Evolutionary conservation across 2,329 filamentous ascomycete genomes (phyloP).

Genomic region (Fusarium sp.): DNA sequence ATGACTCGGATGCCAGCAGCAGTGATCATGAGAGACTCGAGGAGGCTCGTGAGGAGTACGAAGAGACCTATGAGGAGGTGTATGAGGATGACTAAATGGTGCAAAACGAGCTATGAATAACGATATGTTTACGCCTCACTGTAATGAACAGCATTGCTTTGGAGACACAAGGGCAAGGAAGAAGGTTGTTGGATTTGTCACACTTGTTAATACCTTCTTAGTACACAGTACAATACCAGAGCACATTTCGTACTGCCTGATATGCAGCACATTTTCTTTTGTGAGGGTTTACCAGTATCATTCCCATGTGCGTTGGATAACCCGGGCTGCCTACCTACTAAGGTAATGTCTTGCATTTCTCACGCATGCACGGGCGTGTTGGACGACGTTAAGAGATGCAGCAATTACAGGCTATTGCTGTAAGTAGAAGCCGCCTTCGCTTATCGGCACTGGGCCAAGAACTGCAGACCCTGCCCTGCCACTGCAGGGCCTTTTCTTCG

Average conservation of each 20-base stretch:
- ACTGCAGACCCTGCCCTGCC: constrained; percentile 6
- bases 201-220: constrained; percentile 32
- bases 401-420: not conserved
- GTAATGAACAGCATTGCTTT: constrained; percentile 24
- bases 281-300: not conserved
- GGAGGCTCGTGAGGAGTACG: constrained; percentile 60
- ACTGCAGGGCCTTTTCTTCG: constrained; percentile 2
- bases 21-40: constrained; percentile 61
- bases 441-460: constrained; percentile 41
- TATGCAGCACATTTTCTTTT: not conserved
- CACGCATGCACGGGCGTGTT: not conserved
- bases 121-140: constrained; percentile 32
- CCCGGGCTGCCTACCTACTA: no score
- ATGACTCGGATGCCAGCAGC: constrained; percentile 56
- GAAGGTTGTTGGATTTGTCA: constrained; percentile 11
- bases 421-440: constrained; percentile 20
- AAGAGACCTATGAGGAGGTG: constrained; percentile 46
- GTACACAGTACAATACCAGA: constrained; percentile 22
- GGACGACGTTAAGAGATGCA: constrained; percentile 6
- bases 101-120: constrained; percentile 30
- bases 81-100: constrained; percentile 38
- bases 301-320: not conserved
- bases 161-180: constrained; percentile 19
- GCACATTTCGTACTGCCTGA: constrained; percentile 3
- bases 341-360: not conserved